Evolutionary conservation across 2,329 filamentous ascomycete species (phyloP), one percentile per base, ranked within the genome.

Genomic region (Colletotrichum sp.): DNA sequence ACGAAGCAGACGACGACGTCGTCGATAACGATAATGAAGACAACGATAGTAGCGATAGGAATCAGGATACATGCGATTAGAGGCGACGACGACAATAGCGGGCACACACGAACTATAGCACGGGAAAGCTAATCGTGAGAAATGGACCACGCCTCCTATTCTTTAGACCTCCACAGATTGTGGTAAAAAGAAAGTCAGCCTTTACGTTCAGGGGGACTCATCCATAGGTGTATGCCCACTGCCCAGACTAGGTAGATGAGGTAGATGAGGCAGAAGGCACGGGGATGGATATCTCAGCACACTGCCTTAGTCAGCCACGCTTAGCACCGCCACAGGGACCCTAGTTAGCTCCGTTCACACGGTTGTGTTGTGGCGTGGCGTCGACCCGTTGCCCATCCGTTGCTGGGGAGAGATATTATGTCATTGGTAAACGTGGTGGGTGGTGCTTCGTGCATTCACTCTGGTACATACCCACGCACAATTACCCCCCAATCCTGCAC

Each of bases 401-500:
- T 75, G 73, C 73, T 68, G 32, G 73, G 73, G 73, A 72, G 57
- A 75, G 6, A 21, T 21, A 44, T 72, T 75, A 75, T 75, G 73
- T 75, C 73, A 76, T 76, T 66, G 49, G 52, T 49, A 67, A 67
- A 62, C n/a, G 59, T 62, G 65, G 74, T 39, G 28, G 39, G 18
- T 30, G 30, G 59, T 68, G 63, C 64, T 59, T 24, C 36, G 44
- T 28, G n/a, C 44, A 36, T 59, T 30, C 59, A 69, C 52, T 59
- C 55, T 59, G n/a, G n/a, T 65, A 39, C 66, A 57, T 36, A 44
- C 15, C 30, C 15, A 57, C 30, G 32, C 52, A 73, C 16, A 60
- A 34, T 10, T 32, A 49, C 39, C 39, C 30, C 24, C 30, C 32
- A 60, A 49, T 55, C 32, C 39, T 28, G 55, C 32, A 28, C 30